These are phyloP conservation scores for Fraxinus anomala DNA, from an alignment of 257 asterid genomes.

Conservation along the genomic window DNA sequence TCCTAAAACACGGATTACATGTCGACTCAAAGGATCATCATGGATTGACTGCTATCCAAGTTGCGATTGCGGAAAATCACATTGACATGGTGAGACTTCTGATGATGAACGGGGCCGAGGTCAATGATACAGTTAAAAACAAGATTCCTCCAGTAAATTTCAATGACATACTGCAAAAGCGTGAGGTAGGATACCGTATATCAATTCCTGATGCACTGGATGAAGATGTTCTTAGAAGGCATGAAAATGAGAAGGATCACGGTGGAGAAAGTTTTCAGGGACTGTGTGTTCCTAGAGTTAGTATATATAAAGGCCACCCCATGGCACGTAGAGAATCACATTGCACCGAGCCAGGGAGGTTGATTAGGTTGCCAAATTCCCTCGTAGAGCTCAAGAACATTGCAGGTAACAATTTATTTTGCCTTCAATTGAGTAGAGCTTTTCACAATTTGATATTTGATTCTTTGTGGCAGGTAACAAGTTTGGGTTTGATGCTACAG, in stretches of 20 bases:
- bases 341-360: constrained; percentile 67
- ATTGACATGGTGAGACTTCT: constrained; percentile 66
- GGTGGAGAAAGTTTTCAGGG: constrained; percentile 23
- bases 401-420: constrained; percentile 50
- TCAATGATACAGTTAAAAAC: constrained; percentile 38
- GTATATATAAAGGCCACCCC: constrained; percentile 80
- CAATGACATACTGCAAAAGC: constrained; percentile 52
- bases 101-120: constrained; percentile 77
- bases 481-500: constrained; percentile 76
- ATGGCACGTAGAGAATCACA: constrained; percentile 37
- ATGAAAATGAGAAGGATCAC: constrained; percentile 29
- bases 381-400: constrained; percentile 59
- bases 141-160: constrained; percentile 40
- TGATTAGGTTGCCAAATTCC: constrained; percentile 59
- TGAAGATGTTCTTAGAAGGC: constrained; percentile 24
- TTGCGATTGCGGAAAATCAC: constrained; percentile 53
- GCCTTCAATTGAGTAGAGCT: not conserved
- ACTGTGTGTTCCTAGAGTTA: constrained; percentile 41
- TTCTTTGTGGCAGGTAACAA: constrained; percentile 60
- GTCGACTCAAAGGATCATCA: constrained; percentile 70
- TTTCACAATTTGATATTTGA: not conserved
- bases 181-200: constrained; percentile 69
- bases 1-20: constrained; percentile 66
- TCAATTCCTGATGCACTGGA: constrained; percentile 33
- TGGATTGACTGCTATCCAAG: constrained; percentile 72